Conservation (phyloP, 345 rosid species). For the Hibiscus syriacus region DNA sequence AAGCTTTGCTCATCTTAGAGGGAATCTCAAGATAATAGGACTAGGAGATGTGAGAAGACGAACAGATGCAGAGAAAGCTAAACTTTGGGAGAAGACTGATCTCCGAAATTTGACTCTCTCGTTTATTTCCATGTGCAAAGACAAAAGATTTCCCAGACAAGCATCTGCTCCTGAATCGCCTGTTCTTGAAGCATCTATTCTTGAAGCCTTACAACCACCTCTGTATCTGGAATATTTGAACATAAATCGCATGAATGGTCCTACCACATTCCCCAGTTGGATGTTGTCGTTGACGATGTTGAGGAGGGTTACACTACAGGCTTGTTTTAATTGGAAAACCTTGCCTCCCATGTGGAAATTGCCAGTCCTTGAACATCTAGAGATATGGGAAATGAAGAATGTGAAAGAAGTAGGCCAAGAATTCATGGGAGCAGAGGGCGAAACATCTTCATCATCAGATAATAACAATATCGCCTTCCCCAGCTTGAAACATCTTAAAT, state of each 20-base stretch:
- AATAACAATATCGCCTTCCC: background rate
- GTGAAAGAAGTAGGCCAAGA: slow-evolving; percentile 5
- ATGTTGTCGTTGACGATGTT: background rate
- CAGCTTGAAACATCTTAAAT: background rate
- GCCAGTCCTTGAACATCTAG: background rate
- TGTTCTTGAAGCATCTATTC: background rate
- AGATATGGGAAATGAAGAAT: slow-evolving; percentile 4
- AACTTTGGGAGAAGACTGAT: background rate
- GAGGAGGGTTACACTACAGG: background rate
- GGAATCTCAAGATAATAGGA: background rate
- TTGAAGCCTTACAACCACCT: background rate
- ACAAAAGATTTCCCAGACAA: background rate
- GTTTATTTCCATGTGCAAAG: background rate
- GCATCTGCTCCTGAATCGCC: background rate
- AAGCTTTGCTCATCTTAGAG: background rate
- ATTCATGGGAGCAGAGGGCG: background rate
- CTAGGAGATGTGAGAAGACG: background rate
- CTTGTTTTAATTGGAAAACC: background rate
- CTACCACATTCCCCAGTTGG: background rate
- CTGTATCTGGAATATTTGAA: background rate
- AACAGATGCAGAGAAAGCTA: background rate
- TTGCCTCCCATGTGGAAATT: slow-evolving; percentile 3
- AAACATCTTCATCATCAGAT: background rate
- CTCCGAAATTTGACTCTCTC: background rate
- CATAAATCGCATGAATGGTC: background rate